Percentiles rank a stretch among this genome's conserved stretches.
Evolutionary conservation across 2,329 filamentous ascomycete genomes (phyloP).

Genomic region (Chaetomiaceae sp.): DNA sequence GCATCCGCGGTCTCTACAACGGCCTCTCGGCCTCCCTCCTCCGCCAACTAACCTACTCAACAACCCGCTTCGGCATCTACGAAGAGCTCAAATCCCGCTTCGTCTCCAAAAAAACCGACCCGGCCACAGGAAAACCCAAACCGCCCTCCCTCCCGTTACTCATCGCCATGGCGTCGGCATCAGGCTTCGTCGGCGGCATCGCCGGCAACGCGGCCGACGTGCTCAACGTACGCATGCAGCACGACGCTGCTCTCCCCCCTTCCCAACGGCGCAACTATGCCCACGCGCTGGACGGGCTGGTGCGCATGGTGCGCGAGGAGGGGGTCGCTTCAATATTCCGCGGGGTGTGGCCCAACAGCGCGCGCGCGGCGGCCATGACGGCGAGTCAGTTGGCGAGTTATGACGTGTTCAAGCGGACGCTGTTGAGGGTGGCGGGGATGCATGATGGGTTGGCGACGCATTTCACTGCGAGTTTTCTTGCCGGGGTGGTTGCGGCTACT

Average conservation of each 20-base stretch:
- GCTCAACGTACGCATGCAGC: slow-evolving; percentile 97
- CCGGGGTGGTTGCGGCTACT: slow-evolving; percentile 79
- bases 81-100: slow-evolving; percentile 79
- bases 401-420: slow-evolving; percentile 70
- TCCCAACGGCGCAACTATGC: slow-evolving; percentile 80
- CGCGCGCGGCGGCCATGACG: slow-evolving; percentile 82
- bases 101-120: slow-evolving; percentile 25
- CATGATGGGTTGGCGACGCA: slow-evolving; percentile 71
- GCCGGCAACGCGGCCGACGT: slow-evolving; percentile 94
- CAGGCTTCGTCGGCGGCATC: slow-evolving; percentile 83
- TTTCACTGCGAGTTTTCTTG: slow-evolving; percentile 71
- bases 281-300: slow-evolving; percentile 79
- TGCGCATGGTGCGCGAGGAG: slow-evolving; percentile 83
- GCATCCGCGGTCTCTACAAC: slow-evolving; percentile 76
- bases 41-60: slow-evolving; percentile 93
- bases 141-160: slow-evolving; percentile 70
- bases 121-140: slow-evolving; percentile 28
- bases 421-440: slow-evolving; percentile 63
- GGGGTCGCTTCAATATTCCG: slow-evolving; percentile 73
- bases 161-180: slow-evolving; percentile 73
- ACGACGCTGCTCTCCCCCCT: slow-evolving; percentile 72
- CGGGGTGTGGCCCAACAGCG: slow-evolving; percentile 78
- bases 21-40: slow-evolving; percentile 90
- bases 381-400: slow-evolving; percentile 79
- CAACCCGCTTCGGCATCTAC: slow-evolving; percentile 93